phyloP scores from a whole-genome alignment of 2,329 filamentous ascomycete species.

The Cladophialophora psammophila region DNA sequence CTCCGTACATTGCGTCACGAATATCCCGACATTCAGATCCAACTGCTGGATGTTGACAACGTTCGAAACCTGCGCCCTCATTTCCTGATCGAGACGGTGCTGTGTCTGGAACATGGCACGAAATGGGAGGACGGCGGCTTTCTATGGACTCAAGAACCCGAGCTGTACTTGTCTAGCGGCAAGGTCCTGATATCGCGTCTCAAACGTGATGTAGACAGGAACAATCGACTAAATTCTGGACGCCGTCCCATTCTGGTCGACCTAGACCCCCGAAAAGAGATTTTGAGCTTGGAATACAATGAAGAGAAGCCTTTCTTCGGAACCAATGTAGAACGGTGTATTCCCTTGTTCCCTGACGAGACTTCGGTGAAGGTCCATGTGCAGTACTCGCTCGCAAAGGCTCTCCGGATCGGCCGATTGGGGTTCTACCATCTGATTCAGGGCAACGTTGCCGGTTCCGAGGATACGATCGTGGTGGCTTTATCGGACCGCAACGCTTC shows the following conservation, averaged over 20 bases:
- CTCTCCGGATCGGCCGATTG: constrained; percentile 13
- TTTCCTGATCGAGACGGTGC: neutral
- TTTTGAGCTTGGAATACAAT: neutral
- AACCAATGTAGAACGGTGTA: neutral
- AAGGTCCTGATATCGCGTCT: constrained; percentile 44
- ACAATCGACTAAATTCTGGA: constrained; percentile 41
- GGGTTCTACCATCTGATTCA: constrained; percentile 20
- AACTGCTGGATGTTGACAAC: constrained; percentile 15
- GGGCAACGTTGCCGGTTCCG: constrained; percentile 8
- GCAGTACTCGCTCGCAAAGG: constrained; percentile 20
- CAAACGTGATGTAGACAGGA: constrained; percentile 30
- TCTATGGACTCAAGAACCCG: constrained; percentile 45
- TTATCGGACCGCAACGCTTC: neutral
- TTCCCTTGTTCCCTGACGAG: neutral
- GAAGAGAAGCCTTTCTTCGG: neutral
- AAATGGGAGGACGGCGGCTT: constrained; percentile 28
- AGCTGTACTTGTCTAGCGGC: constrained; percentile 42
- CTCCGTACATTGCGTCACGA: constrained; percentile 18
- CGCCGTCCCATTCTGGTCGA: neutral
- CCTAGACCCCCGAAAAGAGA: neutral
- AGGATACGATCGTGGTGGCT: neutral
- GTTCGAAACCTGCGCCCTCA: neutral
- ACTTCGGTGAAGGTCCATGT: constrained; percentile 14
- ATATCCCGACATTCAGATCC: constrained; percentile 18
- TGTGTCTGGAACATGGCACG: constrained; percentile 7